Evolutionary conservation across 768 basidiomycete species (phyloP), one percentile per base, ranked within the genome.

Genomic region (Sistotremastrum suecicum): DNA sequence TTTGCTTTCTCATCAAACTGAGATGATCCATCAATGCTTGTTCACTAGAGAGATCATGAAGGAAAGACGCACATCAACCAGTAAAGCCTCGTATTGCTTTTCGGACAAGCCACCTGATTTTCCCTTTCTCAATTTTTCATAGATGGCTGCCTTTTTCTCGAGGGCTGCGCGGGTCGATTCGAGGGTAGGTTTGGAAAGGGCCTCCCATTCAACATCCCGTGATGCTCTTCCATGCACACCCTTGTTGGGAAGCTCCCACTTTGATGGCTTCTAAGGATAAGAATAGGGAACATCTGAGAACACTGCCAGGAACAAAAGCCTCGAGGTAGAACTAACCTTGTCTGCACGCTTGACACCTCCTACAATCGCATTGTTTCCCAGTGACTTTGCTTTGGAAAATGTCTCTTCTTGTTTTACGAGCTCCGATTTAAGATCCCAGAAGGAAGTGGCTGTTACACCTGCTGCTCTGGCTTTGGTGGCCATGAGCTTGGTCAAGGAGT

Each of bases 51-150:
- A n/a, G n/a, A n/a, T n/a, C n/a, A n/a, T 32, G 60, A 20, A 10
- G 39, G 1, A 11, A 5, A 40, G 32, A 63, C 85, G 57, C 56
- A 89, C 87, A 57, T 90, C 85, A 0, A 90, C 84, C 48, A 88
- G 62, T 11, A 88, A 61, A 1, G 69, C 64, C 45, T 79, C 79
- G 48, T 76, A 83, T 55, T 91, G 83, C 44, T 71, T 72, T 48
- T 88, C 85, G 39, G 56, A 80, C 55, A 91, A 56, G 3, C 87
- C 86, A 0, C 80, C 86, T 7, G 76, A 76, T 60, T 85, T 82
- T 8, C 88, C 88, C 54, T 75, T 80, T 56, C 69, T 64, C 35
- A 90, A 58, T 57, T 88, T 80, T 7, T 88, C 81, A 53, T 91
- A 90, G 41, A 85, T 74, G 60, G 76, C 74, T 3, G 83, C 76